A percentile compares a stretch with the other conserved stretches of the same genome.
These are phyloP conservation scores for Phytophthora sansomeana DNA, from an alignment of 352 stramenopile genomes.

Conservation along the genomic window DNA sequence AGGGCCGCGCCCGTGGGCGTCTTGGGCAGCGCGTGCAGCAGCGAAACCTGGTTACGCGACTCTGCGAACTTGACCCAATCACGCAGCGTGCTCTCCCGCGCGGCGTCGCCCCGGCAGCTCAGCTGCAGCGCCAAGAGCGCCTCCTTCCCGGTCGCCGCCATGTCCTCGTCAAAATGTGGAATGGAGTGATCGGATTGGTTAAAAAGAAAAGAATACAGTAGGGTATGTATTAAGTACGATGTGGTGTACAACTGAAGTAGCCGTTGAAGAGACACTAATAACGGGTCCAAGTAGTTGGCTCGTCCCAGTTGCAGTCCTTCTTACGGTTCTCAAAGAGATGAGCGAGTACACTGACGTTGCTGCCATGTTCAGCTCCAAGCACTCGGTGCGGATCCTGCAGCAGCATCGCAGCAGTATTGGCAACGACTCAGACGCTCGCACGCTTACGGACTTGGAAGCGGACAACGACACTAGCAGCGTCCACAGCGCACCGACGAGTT, in stretches of 20 bases:
- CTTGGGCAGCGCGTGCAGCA: slow-evolving; percentile 63
- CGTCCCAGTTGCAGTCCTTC: slow-evolving; percentile 4
- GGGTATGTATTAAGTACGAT: not conserved
- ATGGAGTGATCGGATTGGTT: not conserved
- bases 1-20: slow-evolving; percentile 59
- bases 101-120: slow-evolving; percentile 67
- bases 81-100: slow-evolving; percentile 60
- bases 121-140: slow-evolving; percentile 69
- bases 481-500: slow-evolving; percentile 20
- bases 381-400: slow-evolving; percentile 38
- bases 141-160: slow-evolving; percentile 44
- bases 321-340: slow-evolving; percentile 17
- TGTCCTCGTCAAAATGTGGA: not conserved
- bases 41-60: slow-evolving; percentile 46
- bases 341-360: slow-evolving; percentile 43
- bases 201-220: not conserved
- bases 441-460: slow-evolving; percentile 32
- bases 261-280: slow-evolving; percentile 12
- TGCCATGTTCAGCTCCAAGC: slow-evolving; percentile 52
- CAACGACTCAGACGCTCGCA: slow-evolving; percentile 21
- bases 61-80: slow-evolving; percentile 72
- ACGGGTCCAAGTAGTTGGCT: too few relatives aligned
- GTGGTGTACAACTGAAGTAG: slow-evolving; percentile 7
- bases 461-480: slow-evolving; percentile 22
- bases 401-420: slow-evolving; percentile 40